Evolutionary conservation across 345 rosid genomes (phyloP).

Genomic region (Hypericum perforatum): DNA sequence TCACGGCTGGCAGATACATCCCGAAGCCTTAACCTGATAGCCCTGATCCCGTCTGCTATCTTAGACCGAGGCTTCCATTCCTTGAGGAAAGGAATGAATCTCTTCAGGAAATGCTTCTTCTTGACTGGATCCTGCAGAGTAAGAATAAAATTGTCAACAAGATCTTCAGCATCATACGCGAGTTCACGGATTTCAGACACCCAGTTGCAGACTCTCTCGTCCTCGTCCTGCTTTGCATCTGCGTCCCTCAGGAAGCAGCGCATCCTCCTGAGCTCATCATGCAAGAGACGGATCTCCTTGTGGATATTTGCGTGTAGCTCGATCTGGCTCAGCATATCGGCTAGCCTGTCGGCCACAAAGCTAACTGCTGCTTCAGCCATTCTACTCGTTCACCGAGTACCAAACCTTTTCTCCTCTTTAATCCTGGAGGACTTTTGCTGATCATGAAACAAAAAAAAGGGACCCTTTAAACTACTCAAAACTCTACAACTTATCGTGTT

Average conservation of each 20-base stretch:
- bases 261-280: conserved; percentile 24
- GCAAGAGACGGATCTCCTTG: conserved; percentile 19
- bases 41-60: conserved; percentile 6
- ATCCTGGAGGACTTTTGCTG: too few species aligned
- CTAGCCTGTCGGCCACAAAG: conserved; percentile 21
- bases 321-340: conserved; percentile 12
- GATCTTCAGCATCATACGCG: conserved; percentile 27
- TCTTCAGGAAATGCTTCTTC: conserved; percentile 10
- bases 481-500: too few species aligned
- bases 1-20: conserved; percentile 17
- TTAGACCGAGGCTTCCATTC: conserved; percentile 11
- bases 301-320: conserved; percentile 13
- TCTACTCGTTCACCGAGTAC: not conserved
- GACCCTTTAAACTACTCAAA: too few species aligned
- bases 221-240: conserved; percentile 19
- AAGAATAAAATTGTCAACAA: conserved; percentile 20
- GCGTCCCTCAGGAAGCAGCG: conserved; percentile 29
- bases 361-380: conserved; percentile 27
- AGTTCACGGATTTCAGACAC: conserved; percentile 24
- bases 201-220: conserved; percentile 26
- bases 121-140: conserved; percentile 10
- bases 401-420: too few species aligned
- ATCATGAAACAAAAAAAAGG: too few species aligned
- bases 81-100: conserved; percentile 1
- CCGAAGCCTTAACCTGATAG: conserved; percentile 10